Evolutionary conservation across 441 rosid genomes (phyloP).

Genomic region (California macrophylla): DNA sequence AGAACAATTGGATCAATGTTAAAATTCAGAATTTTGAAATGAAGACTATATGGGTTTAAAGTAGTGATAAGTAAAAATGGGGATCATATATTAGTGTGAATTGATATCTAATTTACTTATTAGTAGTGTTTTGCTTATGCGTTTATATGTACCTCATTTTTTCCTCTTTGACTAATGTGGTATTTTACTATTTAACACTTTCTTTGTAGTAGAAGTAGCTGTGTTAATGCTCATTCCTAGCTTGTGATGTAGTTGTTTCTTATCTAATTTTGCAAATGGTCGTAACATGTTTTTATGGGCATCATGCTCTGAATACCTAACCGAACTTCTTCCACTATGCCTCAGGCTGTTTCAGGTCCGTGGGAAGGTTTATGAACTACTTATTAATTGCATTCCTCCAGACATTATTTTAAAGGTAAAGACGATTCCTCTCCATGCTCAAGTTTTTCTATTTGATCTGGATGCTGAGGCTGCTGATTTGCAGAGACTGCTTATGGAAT

Average conservation of each 20-base stretch:
- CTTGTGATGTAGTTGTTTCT: not conserved
- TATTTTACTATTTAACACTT: not conserved
- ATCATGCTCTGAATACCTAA: conserved; percentile 18
- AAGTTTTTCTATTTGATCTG: not conserved
- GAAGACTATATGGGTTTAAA: not conserved
- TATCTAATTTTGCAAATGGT: conserved; percentile 1
- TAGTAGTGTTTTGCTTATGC: not conserved
- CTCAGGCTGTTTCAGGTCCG: conserved; percentile 77
- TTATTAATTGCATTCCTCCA: conserved; percentile 79
- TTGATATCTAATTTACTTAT: not conserved
- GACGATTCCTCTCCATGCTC: conserved; percentile 6
- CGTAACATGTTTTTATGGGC: not conserved
- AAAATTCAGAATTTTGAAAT: not conserved
- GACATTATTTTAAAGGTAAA: conserved; percentile 68
- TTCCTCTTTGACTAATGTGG: not conserved
- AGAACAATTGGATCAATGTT: not conserved
- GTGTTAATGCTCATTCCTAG: not conserved
- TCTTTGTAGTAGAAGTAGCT: not conserved
- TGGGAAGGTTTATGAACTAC: conserved; percentile 79
- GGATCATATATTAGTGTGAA: not conserved
- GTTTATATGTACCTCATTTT: not conserved
- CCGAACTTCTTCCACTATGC: conserved; percentile 9
- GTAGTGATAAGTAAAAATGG: not conserved
- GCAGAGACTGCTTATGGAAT: conserved; percentile 69
- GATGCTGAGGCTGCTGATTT: conserved; percentile 11